Evolutionary conservation across 169 alveolate genomes (phyloP).

Genomic region (Plasmodium sp.): DNA sequence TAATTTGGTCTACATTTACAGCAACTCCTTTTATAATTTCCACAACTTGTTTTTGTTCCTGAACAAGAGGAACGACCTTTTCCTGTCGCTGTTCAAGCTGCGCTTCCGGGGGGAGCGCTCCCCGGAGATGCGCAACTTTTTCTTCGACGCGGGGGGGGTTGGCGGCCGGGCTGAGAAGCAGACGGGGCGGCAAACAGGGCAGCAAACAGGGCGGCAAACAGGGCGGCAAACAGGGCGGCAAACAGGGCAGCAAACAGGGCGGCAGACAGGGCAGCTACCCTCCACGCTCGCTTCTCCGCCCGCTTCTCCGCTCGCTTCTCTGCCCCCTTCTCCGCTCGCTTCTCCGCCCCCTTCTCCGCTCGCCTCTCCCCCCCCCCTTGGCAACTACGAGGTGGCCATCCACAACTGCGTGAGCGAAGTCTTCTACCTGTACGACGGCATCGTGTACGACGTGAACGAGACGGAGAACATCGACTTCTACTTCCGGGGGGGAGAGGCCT

Average conservation of each 20-base stretch:
- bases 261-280: no score
- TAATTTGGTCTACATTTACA: slow-evolving; percentile 26
- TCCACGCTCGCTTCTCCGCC: not conserved
- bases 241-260: no score
- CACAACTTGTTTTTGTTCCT: slow-evolving; percentile 41
- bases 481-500: slow-evolving; percentile 10
- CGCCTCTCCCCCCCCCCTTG: not conserved
- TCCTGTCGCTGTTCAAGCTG: slow-evolving; percentile 35
- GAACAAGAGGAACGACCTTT: slow-evolving; percentile 29
- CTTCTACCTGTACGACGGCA: slow-evolving; percentile 39
- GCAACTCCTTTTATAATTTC: slow-evolving; percentile 48
- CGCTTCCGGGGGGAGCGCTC: slow-evolving; percentile 12
- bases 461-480: slow-evolving; percentile 23
- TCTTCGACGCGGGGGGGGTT: not conserved
- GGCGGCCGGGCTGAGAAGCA: no score
- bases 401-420: slow-evolving; percentile 54
- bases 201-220: not conserved
- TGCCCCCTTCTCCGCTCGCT: not conserved
- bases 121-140: slow-evolving; percentile 11
- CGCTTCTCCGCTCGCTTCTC: not conserved
- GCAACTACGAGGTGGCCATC: slow-evolving; percentile 11
- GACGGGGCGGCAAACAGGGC: not conserved
- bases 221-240: no score
- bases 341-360: not conserved
- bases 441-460: slow-evolving; percentile 45